Conservation (phyloP, 2,329 filamentous ascomycete species). For the Trichoderma endophyticum region DNA sequence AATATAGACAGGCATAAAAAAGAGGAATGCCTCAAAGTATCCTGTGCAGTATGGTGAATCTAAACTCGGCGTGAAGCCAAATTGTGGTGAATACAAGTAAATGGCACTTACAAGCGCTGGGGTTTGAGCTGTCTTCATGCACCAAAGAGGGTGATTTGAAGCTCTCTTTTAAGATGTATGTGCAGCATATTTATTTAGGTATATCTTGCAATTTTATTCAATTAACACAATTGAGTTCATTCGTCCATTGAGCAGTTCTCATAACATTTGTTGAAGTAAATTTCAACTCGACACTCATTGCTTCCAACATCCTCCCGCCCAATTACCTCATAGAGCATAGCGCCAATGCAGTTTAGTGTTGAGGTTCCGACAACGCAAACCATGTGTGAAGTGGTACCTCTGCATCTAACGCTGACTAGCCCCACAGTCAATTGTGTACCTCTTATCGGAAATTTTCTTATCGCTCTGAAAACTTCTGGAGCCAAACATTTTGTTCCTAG, state of each 20-base stretch:
- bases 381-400: background rate
- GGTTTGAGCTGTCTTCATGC: background rate
- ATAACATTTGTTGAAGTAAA: background rate
- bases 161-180: background rate
- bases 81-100: background rate
- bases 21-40: background rate
- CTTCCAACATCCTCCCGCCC: too few species aligned
- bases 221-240: background rate
- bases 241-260: too few species aligned
- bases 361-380: background rate
- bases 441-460: constrained; percentile 17
- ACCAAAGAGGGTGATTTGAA: background rate
- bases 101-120: background rate
- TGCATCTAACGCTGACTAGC: background rate
- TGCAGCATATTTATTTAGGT: rapidly evolving
- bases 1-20: background rate
- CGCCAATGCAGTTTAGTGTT: background rate
- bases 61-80: background rate
- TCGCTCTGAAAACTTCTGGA: constrained; percentile 10
- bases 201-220: background rate
- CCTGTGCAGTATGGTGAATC: background rate
- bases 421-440: background rate
- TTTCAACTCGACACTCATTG: too few species aligned
- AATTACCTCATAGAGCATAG: background rate
- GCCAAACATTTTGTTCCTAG: constrained; percentile 1